A percentile compares a stretch with the other conserved stretches of the same genome.
Conservation (phyloP, 2,329 filamentous ascomycete genomes). For the Botrytis porri region DNA sequence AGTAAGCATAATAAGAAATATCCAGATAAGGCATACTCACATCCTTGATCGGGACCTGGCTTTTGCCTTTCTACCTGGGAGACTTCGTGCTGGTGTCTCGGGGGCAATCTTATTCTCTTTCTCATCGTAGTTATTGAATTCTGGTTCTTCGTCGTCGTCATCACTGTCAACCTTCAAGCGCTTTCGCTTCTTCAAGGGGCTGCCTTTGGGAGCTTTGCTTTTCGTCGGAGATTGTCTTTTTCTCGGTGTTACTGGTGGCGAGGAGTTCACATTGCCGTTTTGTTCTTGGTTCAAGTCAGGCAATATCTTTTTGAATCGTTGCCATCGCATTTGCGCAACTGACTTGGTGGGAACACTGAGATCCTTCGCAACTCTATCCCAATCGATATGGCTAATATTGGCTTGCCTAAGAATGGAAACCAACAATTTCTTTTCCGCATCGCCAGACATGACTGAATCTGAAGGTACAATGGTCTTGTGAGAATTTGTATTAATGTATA, state of each 20-base stretch:
- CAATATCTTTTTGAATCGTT: constrained; percentile 5
- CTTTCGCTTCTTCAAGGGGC: constrained; percentile 12
- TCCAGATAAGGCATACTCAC: background rate
- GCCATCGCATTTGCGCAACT: constrained; percentile 1
- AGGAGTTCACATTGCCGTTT: background rate
- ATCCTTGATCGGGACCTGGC: constrained; percentile 10
- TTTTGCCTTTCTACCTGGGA: constrained; percentile 10
- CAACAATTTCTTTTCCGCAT: constrained; percentile 2
- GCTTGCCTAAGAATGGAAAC: constrained; percentile 1
- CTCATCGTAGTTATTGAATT: background rate
- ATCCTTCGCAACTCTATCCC: constrained; percentile 5
- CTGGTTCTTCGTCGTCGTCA: background rate
- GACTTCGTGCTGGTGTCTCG: constrained; percentile 5
- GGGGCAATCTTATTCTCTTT: background rate
- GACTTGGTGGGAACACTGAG: background rate
- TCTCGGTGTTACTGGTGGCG: constrained; percentile 1
- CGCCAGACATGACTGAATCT: background rate
- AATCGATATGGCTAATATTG: background rate
- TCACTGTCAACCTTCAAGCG: background rate
- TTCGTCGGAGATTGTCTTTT: constrained; percentile 12
- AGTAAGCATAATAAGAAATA: background rate
- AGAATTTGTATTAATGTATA: background rate
- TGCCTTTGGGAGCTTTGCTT: background rate
- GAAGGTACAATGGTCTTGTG: background rate
- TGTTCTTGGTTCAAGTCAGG: background rate